Evolutionary conservation across 2,329 filamentous ascomycete species (phyloP).

Genomic region (Xylaria sp.): DNA sequence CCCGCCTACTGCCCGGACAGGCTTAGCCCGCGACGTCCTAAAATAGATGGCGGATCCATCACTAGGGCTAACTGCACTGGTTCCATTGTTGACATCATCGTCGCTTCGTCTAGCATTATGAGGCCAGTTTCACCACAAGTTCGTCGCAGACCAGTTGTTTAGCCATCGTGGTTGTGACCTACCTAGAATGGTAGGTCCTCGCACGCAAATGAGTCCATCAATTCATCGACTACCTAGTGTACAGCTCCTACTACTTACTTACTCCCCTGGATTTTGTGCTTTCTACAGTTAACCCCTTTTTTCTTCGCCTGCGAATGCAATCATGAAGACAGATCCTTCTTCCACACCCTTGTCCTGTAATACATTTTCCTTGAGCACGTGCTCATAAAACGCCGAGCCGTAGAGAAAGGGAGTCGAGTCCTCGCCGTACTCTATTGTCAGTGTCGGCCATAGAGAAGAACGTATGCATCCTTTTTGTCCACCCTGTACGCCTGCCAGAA

Average conservation of each 20-base stretch:
- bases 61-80: background rate
- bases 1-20: background rate
- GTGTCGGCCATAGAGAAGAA: background rate
- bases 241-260: background rate
- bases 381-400: background rate
- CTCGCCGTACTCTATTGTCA: background rate
- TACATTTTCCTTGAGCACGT: background rate
- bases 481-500: background rate
- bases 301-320: background rate
- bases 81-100: background rate
- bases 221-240: background rate
- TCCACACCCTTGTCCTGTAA: background rate
- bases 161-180: too few relatives aligned
- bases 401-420: background rate
- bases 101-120: background rate
- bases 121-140: background rate
- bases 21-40: background rate
- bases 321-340: background rate
- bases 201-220: background rate
- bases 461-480: background rate
- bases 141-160: background rate
- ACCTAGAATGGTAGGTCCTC: too few relatives aligned
- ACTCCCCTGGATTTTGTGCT: background rate
- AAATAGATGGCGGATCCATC: background rate
- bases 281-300: background rate